A percentile compares a stretch with the other conserved stretches of the same genome.
phyloP scores from a whole-genome alignment of 495 filamentous ascomycete species.

The Cercophora sp. region DNA sequence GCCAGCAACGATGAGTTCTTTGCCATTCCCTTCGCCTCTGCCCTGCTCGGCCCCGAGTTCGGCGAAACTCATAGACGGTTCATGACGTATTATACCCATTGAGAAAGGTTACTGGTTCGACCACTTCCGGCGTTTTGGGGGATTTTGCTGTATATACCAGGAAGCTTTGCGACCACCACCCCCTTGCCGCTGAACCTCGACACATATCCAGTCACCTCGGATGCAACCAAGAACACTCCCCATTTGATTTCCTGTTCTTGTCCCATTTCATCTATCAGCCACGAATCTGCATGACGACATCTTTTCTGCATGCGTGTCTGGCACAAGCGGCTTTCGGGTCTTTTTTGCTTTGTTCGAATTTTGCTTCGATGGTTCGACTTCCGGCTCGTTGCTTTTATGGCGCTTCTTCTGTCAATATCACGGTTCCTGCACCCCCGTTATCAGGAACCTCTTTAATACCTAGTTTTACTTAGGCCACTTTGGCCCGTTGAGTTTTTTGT shows the following conservation, averaged over 20 bases:
- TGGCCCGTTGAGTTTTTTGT: no score
- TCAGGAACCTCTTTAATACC: conserved; percentile 37
- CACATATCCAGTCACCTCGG: conserved; percentile 24
- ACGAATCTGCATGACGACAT: conserved; percentile 53
- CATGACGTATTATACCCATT: conserved; percentile 30
- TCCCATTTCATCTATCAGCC: conserved; percentile 44
- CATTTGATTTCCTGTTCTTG: conserved; percentile 29
- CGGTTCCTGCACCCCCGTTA: conserved; percentile 17
- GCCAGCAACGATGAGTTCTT: conserved; percentile 11
- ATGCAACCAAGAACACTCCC: conserved; percentile 25
- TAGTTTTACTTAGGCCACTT: conserved; percentile 30
- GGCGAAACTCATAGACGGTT: conserved; percentile 22
- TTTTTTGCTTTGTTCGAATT: conserved; percentile 17
- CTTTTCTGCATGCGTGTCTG: conserved; percentile 48
- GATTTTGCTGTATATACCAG: conserved; percentile 32
- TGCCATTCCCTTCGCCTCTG: conserved; percentile 11
- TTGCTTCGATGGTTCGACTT: conserved; percentile 7
- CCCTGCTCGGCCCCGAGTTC: conserved; percentile 2
- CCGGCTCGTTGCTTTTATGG: conserved; percentile 11
- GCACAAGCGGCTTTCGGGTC: conserved; percentile 45
- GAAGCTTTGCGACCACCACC: conserved; percentile 13
- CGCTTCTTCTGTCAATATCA: conserved; percentile 20
- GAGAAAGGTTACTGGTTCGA: conserved; percentile 20
- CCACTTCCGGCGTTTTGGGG: conserved; percentile 26
- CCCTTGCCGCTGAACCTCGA: conserved; percentile 12